Evolutionary conservation across 1,139 yeast species (phyloP).

Genomic region (Kazachstania sp.): DNA sequence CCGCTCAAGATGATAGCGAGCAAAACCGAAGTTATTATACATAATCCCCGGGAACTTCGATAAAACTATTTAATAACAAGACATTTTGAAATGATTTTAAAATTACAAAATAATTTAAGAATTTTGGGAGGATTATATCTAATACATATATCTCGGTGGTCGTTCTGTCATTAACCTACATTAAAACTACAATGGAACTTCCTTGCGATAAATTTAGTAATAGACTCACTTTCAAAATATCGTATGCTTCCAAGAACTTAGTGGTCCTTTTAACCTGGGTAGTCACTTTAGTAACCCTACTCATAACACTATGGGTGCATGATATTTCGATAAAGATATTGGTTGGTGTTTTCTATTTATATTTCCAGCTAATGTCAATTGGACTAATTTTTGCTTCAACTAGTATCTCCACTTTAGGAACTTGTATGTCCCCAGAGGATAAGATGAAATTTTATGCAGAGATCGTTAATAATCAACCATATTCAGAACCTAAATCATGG

Average conservation of each 20-base stretch:
- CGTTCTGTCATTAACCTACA: not conserved
- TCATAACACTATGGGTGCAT: not conserved
- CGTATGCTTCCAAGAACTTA: not conserved
- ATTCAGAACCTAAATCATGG: not conserved
- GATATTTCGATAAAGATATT: not conserved
- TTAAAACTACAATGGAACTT: not conserved
- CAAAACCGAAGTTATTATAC: too few species aligned
- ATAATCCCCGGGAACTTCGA: too few species aligned
- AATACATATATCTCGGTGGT: not conserved
- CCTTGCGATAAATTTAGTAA: not conserved
- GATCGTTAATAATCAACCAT: not conserved
- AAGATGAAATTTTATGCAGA: not conserved
- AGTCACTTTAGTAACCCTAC: not conserved
- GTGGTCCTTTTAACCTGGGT: not conserved
- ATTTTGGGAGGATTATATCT: too few species aligned
- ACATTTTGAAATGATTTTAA: too few species aligned
- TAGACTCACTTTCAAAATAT: not conserved
- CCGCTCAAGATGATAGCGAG: too few species aligned
- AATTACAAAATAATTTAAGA: too few species aligned
- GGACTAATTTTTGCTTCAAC: not conserved
- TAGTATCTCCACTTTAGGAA: not conserved
- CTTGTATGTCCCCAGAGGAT: not conserved
- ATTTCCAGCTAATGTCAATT: not conserved
- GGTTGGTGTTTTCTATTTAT: not conserved
- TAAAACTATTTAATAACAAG: too few species aligned